A percentile compares a stretch with the other conserved stretches of the same genome.
Evolutionary conservation across 495 filamentous ascomycete species (phyloP).

Genomic region (Penicillium atrosanguineum): DNA sequence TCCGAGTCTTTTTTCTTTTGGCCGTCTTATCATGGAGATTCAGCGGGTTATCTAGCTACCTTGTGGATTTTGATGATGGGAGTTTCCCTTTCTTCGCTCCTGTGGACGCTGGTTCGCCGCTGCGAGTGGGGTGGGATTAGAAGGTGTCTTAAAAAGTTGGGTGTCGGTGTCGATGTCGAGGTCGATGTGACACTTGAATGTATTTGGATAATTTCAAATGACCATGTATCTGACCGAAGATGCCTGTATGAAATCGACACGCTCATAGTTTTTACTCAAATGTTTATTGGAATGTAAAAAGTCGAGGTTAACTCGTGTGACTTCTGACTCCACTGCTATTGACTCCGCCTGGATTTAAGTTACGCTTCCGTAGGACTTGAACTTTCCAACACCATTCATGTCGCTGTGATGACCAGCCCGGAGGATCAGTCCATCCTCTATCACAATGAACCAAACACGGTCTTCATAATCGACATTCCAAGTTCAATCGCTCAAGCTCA

Average conservation of each 20-base stretch:
- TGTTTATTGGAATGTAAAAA: not conserved
- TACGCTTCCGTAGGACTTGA: too few relatives aligned
- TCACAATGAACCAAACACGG: conserved; percentile 39
- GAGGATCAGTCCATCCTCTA: conserved; percentile 45
- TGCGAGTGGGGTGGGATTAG: conserved; percentile 15
- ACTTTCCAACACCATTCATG: too few relatives aligned
- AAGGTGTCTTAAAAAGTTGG: not conserved
- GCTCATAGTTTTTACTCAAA: not conserved
- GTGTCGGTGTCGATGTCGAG: not conserved
- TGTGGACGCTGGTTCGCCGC: conserved; percentile 50
- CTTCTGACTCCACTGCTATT: too few relatives aligned
- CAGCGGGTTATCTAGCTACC: conserved; percentile 38
- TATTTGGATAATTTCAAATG: not conserved
- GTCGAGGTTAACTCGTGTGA: too few relatives aligned
- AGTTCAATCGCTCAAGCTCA: conserved; percentile 53
- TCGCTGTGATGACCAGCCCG: conserved; percentile 5
- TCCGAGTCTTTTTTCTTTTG: conserved; percentile 15
- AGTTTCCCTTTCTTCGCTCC: conserved; percentile 23
- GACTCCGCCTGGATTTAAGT: too few relatives aligned
- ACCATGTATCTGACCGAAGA: not conserved
- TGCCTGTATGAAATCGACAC: not conserved
- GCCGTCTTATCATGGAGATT: conserved; percentile 25
- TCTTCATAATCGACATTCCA: conserved; percentile 63
- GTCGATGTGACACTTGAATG: not conserved
- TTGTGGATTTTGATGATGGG: conserved; percentile 18